Conservation (phyloP, 1,284 basidiomycete genomes). For the Cystobasidiaceae sp. region DNA sequence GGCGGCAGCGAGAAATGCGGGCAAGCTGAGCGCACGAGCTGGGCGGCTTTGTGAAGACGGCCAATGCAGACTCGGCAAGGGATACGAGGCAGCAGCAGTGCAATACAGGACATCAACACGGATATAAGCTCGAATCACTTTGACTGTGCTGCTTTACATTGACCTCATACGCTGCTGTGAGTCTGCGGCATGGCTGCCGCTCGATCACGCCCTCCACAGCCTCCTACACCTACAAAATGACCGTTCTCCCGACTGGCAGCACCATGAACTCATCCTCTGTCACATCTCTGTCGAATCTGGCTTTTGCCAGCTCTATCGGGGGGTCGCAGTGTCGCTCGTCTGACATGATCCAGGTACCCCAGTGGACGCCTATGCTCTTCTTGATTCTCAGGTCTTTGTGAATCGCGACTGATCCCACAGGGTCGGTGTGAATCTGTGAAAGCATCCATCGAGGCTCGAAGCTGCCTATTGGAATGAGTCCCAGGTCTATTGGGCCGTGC, state of each 20-base stretch:
- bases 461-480: conserved; percentile 44
- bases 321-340: conserved; percentile 44
- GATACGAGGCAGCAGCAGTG: too few relatives aligned
- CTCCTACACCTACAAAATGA: background rate
- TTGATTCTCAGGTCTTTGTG: conserved; percentile 45
- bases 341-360: conserved; percentile 52
- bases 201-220: too few relatives aligned
- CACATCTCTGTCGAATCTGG: background rate
- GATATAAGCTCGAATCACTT: background rate
- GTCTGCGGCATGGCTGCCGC: too few relatives aligned
- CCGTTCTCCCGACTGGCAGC: conserved; percentile 20
- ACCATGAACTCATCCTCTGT: background rate
- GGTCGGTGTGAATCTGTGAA: conserved; percentile 49
- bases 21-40: background rate
- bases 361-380: conserved; percentile 50
- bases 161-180: too few relatives aligned
- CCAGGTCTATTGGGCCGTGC: conserved; percentile 43
- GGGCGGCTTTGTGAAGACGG: background rate
- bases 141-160: too few relatives aligned
- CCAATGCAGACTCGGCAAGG: background rate
- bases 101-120: too few relatives aligned
- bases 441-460: conserved; percentile 44
- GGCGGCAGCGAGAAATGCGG: background rate
- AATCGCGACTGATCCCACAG: conserved; percentile 49
- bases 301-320: conserved; percentile 27